phyloP scores from a whole-genome alignment of 2,329 filamentous ascomycete genomes.

The Penicillium hordei region DNA sequence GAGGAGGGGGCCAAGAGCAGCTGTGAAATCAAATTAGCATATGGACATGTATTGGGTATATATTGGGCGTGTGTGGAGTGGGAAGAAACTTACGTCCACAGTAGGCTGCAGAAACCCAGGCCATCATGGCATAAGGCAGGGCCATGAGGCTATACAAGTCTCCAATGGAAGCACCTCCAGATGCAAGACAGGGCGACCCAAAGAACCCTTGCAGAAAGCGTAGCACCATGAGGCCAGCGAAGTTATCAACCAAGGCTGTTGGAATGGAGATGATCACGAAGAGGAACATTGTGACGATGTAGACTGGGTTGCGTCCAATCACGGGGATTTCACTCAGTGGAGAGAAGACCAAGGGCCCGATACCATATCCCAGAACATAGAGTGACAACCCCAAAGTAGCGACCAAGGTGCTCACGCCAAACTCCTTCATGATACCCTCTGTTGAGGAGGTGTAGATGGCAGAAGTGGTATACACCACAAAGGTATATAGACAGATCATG shows the following conservation, averaged over 20 bases:
- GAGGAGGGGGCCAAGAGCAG: slow-evolving; percentile 63
- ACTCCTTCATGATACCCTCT: slow-evolving; percentile 26
- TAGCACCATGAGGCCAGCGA: slow-evolving; percentile 62
- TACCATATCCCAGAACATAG: slow-evolving; percentile 49
- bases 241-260: slow-evolving; percentile 62
- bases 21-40: slow-evolving; percentile 12
- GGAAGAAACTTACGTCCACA: slow-evolving; percentile 39
- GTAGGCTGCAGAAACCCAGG: slow-evolving; percentile 54
- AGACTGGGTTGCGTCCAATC: slow-evolving; percentile 67
- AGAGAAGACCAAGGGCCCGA: slow-evolving; percentile 65
- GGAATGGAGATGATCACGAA: slow-evolving; percentile 68
- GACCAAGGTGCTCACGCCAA: slow-evolving; percentile 29
- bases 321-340: slow-evolving; percentile 66
- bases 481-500: slow-evolving; percentile 37
- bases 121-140: slow-evolving; percentile 60
- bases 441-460: slow-evolving; percentile 35
- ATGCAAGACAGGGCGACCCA: slow-evolving; percentile 64
- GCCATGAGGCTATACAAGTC: slow-evolving; percentile 55
- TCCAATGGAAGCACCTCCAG: slow-evolving; percentile 49
- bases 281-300: slow-evolving; percentile 65
- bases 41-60: neutral
- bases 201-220: slow-evolving; percentile 67
- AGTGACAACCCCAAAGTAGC: slow-evolving; percentile 36
- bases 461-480: slow-evolving; percentile 39
- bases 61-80: too few relatives aligned